Evolutionary conservation across 2,329 filamentous ascomycete species (phyloP).

Genomic region (Stachybotrys chlorohalonatus): DNA sequence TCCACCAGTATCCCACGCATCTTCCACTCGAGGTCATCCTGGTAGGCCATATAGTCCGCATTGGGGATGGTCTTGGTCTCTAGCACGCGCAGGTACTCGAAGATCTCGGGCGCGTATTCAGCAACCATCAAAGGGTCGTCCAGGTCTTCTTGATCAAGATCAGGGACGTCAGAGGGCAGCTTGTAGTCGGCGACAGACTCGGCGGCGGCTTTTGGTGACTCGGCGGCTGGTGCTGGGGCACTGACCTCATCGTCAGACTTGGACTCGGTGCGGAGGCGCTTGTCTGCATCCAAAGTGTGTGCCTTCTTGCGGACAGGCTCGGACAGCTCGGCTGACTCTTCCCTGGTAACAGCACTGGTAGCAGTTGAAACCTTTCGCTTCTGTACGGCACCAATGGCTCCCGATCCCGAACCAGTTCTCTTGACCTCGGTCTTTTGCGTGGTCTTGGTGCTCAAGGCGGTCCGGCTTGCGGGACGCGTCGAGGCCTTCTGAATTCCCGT

Average conservation of each 20-base stretch:
- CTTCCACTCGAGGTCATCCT: constrained; percentile 96
- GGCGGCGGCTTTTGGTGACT: constrained; percentile 19
- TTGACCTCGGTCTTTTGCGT: constrained; percentile 57
- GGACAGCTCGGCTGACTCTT: constrained; percentile 48
- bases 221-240: not conserved
- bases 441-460: constrained; percentile 58
- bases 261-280: constrained; percentile 20
- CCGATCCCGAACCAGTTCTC: constrained; percentile 63
- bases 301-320: constrained; percentile 62
- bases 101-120: constrained; percentile 95
- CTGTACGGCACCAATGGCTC: constrained; percentile 49
- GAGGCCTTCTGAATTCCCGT: constrained; percentile 72
- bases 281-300: constrained; percentile 44
- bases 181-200: constrained; percentile 7
- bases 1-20: constrained; percentile 95
- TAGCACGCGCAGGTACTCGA: constrained; percentile 85
- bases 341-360: constrained; percentile 45
- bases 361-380: constrained; percentile 59
- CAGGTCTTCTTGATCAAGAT: constrained; percentile 78
- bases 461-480: constrained; percentile 47
- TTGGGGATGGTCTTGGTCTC: constrained; percentile 76
- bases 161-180: constrained; percentile 30
- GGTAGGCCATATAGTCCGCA: constrained; percentile 88
- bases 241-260: not conserved
- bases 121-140: constrained; percentile 97